phyloP scores from a whole-genome alignment of 768 basidiomycete species.

The Suillus plorans region DNA sequence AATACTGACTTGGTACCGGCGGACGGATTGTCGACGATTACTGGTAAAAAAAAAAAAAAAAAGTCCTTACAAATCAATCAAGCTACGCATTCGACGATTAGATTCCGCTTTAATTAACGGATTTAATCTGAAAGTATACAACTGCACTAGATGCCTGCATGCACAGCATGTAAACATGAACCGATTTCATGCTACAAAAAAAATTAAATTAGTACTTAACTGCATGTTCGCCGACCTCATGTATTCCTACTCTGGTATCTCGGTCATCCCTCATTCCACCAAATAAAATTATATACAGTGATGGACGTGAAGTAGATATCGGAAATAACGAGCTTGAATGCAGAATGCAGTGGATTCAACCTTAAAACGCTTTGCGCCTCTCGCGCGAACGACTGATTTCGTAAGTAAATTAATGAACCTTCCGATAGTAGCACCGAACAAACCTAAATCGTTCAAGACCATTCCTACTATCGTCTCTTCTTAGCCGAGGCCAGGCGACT shows the following conservation, averaged over 20 bases:
- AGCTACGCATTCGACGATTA: background rate
- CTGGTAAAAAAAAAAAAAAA: background rate
- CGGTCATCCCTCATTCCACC: background rate
- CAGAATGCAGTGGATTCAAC: background rate
- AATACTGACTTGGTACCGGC: background rate
- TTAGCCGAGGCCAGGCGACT: background rate
- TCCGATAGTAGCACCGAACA: background rate
- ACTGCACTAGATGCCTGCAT: background rate
- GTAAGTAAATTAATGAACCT: constrained; percentile 1
- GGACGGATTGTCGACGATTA: too few relatives aligned
- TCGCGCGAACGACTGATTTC: background rate
- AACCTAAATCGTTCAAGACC: background rate
- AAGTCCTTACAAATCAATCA: background rate
- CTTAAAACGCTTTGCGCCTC: background rate
- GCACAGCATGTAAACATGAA: background rate
- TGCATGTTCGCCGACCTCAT: background rate
- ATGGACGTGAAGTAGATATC: constrained; percentile 5
- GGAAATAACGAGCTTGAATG: background rate
- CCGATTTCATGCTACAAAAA: background rate
- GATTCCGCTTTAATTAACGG: background rate
- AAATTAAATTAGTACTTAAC: constrained; percentile 1
- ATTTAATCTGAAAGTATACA: background rate
- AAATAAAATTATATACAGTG: background rate
- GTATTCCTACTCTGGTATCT: background rate
- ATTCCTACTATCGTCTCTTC: background rate